A percentile compares a stretch with the other conserved stretches of the same genome.
These are phyloP conservation scores for Quercus wislizeni DNA, from an alignment of 306 rosid species.

Conservation along the genomic window DNA sequence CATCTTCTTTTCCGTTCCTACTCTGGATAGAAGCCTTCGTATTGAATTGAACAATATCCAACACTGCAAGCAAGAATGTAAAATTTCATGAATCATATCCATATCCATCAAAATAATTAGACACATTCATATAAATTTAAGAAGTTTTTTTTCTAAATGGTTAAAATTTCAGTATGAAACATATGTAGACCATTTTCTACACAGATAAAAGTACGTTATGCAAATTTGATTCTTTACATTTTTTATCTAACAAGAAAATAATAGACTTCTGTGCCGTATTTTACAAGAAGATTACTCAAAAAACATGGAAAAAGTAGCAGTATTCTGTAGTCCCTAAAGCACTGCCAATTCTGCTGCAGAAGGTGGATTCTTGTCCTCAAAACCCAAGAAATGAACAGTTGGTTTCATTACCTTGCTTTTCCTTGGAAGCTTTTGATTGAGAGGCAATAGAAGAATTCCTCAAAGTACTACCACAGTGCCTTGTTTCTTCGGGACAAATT, in stretches of 20 bases:
- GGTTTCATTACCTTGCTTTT: slow-evolving; percentile 42
- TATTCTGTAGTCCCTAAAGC: neutral
- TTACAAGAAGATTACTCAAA: neutral
- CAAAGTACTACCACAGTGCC: slow-evolving; percentile 17
- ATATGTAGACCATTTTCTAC: slow-evolving; percentile 7
- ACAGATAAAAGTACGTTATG: neutral
- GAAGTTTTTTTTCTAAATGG: slow-evolving; percentile 11
- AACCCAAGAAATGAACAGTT: slow-evolving; percentile 18
- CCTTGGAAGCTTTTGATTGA: slow-evolving; percentile 36
- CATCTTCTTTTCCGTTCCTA: slow-evolving; percentile 50
- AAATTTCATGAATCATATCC: neutral
- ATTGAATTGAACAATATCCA: slow-evolving; percentile 32
- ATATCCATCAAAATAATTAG: no score
- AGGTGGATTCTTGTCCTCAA: slow-evolving; percentile 9
- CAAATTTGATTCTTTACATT: neutral
- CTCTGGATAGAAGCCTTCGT: slow-evolving; percentile 43
- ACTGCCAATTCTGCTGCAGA: neutral
- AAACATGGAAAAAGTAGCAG: neutral
- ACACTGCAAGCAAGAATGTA: slow-evolving; percentile 28
- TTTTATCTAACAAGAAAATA: slow-evolving; percentile 13
- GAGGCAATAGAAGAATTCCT: slow-evolving; percentile 25
- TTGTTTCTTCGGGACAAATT: slow-evolving; percentile 30
- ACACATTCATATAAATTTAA: neutral
- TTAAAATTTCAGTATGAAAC: slow-evolving; percentile 5
- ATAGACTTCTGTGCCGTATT: neutral